Evolutionary conservation across 148 eudicot genomes (phyloP).

Genomic region (Diospyros kaki): DNA sequence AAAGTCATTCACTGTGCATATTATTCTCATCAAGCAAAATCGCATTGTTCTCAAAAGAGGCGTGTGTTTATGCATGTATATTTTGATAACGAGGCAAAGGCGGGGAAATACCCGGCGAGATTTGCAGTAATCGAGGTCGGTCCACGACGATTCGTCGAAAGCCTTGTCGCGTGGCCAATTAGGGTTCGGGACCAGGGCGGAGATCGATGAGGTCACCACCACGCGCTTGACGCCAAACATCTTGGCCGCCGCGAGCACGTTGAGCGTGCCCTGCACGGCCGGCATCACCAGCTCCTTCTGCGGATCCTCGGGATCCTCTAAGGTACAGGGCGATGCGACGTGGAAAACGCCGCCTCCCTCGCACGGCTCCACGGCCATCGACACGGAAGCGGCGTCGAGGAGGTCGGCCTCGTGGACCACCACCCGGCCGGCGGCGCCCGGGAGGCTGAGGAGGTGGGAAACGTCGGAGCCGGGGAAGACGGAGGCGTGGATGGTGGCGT

Average conservation of each 20-base stretch:
- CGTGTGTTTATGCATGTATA: no score
- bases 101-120: slow-evolving; percentile 46
- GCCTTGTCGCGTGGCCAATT: slow-evolving; percentile 30
- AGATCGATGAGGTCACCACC: slow-evolving; percentile 72
- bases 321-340: slow-evolving; percentile 84
- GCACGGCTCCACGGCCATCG: slow-evolving; percentile 46
- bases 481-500: slow-evolving; percentile 63
- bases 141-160: slow-evolving; percentile 61
- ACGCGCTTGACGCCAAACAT: slow-evolving; percentile 54
- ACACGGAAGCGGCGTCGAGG: slow-evolving; percentile 48
- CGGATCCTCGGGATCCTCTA: slow-evolving; percentile 69
- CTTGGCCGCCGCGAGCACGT: slow-evolving; percentile 66
- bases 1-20: no score
- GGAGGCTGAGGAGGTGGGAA: slow-evolving; percentile 51
- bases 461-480: slow-evolving; percentile 57
- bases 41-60: no score
- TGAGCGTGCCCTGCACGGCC: slow-evolving; percentile 70
- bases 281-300: slow-evolving; percentile 68
- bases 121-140: slow-evolving; percentile 74
- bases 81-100: background rate
- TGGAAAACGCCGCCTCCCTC: slow-evolving; percentile 68
- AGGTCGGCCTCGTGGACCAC: slow-evolving; percentile 51
- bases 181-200: slow-evolving; percentile 82
- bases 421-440: slow-evolving; percentile 25
- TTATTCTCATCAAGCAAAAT: no score